Evolutionary conservation across 2,329 filamentous ascomycete genomes (phyloP), one percentile per base, ranked within the genome.

Genomic region (Fusarium anguioides): DNA sequence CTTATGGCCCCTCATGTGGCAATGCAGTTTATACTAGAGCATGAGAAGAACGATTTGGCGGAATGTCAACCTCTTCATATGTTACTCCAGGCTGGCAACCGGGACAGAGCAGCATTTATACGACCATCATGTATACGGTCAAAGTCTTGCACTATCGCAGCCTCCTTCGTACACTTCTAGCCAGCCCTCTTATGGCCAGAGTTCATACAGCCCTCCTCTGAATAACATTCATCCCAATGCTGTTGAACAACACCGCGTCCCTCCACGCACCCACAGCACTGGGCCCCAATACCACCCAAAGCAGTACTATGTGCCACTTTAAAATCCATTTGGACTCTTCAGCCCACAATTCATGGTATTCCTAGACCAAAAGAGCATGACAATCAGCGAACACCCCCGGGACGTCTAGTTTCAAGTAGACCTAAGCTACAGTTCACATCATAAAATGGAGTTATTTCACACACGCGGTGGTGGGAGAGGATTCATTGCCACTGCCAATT

Each of bases 371-470:
- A 27, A 27, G 26, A 27, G 8, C 8, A 27, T 10, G 26, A 10
- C 26, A 6, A 10, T 27, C 26, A 10, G 26, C 8, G 8, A 27
- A 27, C 26, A 10, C 8, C 6, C 27, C 8, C 5, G 27, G 12
- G 27, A 29, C 12, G 12, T 29, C 7, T 12, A 29, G 27, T 29
- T 29, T 29, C 27, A 7, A 14, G 27, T 8, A 12, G 27, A 29
- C 12, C 10, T 29, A 14, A 29, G 27, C 27, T 29, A 29, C 27
- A 15, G 27, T 29, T 29, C 12, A 6, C 24, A 53, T 15, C 42
- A 35, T 12, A 46, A 61, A 40, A 36, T 47, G 36, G 23, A 37
- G 12, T 42, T 61, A 29, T 47, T 41, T 23, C 41, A 42, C 14
- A 47, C 27, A 29, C 27, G 46, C 17, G 26, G 47, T 33, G 37